phyloP scores from a whole-genome alignment of 768 basidiomycete genomes.

The Cystofilobasidium macerans region DNA sequence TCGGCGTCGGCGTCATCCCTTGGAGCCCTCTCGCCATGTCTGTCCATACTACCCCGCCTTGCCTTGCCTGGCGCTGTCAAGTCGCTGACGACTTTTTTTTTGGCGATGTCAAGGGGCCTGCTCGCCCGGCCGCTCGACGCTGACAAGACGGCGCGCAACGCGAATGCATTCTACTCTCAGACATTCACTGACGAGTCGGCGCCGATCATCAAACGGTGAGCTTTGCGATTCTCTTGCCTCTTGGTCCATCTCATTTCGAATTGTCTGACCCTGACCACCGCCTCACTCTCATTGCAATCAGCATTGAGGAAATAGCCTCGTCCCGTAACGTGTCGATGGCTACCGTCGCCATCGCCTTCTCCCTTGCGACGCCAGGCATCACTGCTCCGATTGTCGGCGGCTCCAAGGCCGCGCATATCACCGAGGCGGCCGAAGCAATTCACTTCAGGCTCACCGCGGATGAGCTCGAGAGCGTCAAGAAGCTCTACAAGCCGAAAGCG shows the following conservation, averaged over 20 bases:
- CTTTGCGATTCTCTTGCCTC: background rate
- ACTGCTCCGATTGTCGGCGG: conserved; percentile 52
- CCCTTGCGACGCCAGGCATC: conserved; percentile 42
- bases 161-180: background rate
- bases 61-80: background rate
- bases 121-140: background rate
- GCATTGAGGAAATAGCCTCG: conserved; percentile 51
- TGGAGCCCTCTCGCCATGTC: conserved; percentile 33
- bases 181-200: background rate
- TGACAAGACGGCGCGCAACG: background rate
- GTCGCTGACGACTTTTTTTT: background rate
- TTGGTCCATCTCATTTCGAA: conserved; percentile 11
- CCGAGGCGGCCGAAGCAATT: conserved; percentile 24
- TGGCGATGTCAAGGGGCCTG: background rate
- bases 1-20: conserved; percentile 50
- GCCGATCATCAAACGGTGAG: background rate
- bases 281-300: background rate
- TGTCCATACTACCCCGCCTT: background rate
- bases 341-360: conserved; percentile 46
- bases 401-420: background rate
- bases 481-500: conserved; percentile 45
- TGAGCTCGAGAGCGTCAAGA: conserved; percentile 51
- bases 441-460: conserved; percentile 48
- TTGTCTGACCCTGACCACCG: conserved; percentile 28
- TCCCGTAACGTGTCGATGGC: conserved; percentile 49